phyloP scores from a whole-genome alignment of 2,329 filamentous ascomycete genomes.

The Parafenestella ontariensis region DNA sequence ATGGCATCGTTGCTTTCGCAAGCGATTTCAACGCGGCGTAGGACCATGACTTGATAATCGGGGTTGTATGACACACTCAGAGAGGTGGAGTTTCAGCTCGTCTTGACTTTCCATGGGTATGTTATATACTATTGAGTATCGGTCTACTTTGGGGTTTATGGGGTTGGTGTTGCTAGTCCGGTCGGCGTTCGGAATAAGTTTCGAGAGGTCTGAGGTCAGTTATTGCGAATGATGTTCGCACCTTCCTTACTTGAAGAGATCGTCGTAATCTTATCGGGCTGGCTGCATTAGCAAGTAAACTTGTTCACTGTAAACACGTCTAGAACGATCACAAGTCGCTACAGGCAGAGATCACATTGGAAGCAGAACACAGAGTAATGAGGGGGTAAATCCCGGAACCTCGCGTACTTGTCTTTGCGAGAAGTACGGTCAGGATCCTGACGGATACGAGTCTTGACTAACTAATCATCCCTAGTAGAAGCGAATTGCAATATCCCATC shows the following conservation, averaged over 20 bases:
- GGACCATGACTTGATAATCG: not conserved
- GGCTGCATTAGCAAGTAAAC: not conserved
- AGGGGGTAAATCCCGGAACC: conserved; percentile 50
- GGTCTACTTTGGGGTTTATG: not conserved
- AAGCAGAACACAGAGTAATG: conserved; percentile 22
- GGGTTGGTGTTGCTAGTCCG: not conserved
- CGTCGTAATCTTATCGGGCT: not conserved
- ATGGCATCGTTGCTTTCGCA: not conserved
- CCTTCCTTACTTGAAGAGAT: conserved; percentile 5
- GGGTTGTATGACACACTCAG: not conserved
- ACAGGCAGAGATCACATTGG: conserved; percentile 9
- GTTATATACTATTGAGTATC: not conserved
- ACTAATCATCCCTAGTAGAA: conserved; percentile 48
- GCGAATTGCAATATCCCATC: conserved; percentile 32
- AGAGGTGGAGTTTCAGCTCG: not conserved
- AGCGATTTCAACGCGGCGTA: not conserved
- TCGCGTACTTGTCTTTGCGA: conserved; percentile 15
- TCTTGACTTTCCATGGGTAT: not conserved
- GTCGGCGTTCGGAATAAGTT: conserved; percentile 13
- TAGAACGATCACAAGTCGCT: too few species aligned
- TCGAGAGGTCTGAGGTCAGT: not conserved
- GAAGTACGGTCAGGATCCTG: conserved; percentile 30
- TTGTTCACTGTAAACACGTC: too few species aligned
- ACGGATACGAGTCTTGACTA: conserved; percentile 53
- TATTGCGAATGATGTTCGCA: not conserved